These are phyloP conservation scores for Venturia oleaginea DNA, from an alignment of 2,329 filamentous ascomycete species.

Conservation along the genomic window DNA sequence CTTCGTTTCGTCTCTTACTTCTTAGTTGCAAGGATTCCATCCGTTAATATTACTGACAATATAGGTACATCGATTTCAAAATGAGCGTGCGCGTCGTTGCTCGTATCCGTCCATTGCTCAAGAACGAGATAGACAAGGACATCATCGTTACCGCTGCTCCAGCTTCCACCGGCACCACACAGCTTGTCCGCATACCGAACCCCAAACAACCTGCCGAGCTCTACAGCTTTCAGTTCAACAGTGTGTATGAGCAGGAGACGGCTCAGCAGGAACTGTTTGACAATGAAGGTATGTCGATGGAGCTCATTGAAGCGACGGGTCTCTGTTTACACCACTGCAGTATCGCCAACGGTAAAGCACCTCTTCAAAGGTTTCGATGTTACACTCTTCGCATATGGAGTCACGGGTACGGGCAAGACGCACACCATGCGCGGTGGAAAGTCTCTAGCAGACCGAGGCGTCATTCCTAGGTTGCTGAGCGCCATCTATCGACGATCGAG, in stretches of 20 bases:
- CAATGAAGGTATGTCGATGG: conserved; percentile 59
- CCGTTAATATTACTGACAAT: not conserved
- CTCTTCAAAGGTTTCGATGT: conserved; percentile 84
- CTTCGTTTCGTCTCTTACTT: not conserved
- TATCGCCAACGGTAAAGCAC: conserved; percentile 81
- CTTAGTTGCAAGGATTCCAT: not conserved
- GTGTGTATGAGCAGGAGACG: conserved; percentile 73
- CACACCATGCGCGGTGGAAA: conserved; percentile 93
- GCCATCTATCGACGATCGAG: conserved; percentile 76
- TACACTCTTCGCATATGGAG: conserved; percentile 86
- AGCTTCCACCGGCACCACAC: conserved; percentile 21
- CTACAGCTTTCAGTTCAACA: conserved; percentile 90
- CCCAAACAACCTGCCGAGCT: conserved; percentile 87
- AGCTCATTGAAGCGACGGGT: conserved; percentile 4
- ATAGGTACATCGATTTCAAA: conserved; percentile 4
- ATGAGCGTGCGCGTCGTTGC: conserved; percentile 77
- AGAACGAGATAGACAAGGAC: conserved; percentile 78
- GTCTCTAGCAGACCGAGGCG: conserved; percentile 73
- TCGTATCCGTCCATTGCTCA: conserved; percentile 78
- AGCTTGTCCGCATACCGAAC: conserved; percentile 79
- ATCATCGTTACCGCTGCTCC: conserved; percentile 63
- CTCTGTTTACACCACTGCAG: conserved; percentile 38
- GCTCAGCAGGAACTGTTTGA: conserved; percentile 85
- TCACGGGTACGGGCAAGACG: conserved; percentile 89
- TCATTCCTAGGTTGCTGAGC: conserved; percentile 78